Conservation (phyloP, 176 grass and related monocot genomes). For the Thinopyrum elongatum region DNA sequence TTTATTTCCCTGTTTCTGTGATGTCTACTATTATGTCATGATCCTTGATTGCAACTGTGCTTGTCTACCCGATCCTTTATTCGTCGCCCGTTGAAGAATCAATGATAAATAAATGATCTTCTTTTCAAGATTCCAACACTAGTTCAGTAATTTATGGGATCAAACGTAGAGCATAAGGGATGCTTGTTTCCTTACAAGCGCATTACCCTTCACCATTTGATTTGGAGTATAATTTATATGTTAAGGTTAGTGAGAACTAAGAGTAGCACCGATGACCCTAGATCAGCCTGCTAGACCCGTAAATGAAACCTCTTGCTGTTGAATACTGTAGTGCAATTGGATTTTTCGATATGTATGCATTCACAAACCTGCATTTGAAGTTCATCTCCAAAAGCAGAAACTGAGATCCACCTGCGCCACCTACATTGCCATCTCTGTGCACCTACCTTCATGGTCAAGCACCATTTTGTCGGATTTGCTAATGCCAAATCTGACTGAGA, state of each 20-base stretch:
- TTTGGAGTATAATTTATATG: neutral
- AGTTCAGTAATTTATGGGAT: constrained; percentile 9
- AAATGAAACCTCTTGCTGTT: neutral
- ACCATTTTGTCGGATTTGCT: neutral
- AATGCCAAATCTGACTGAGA: neutral
- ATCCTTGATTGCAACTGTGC: neutral
- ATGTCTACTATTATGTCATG: neutral
- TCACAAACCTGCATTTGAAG: neutral
- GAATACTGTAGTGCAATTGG: constrained; percentile 11
- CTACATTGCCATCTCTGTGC: neutral
- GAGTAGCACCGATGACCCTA: neutral
- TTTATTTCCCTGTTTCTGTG: constrained; percentile 9
- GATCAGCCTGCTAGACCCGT: neutral
- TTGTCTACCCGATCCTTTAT: neutral
- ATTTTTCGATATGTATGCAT: constrained; percentile 3
- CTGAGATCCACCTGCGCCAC: constrained; percentile 1
- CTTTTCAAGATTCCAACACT: constrained; percentile 5
- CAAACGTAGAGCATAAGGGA: neutral
- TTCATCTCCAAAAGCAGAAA: constrained; percentile 7
- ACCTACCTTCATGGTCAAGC: neutral
- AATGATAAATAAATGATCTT: neutral
- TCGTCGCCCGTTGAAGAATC: neutral
- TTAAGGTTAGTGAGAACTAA: neutral
- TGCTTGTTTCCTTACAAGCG: neutral
- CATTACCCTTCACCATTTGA: neutral